Evolutionary conservation across 805 yeast species (phyloP).

Genomic region (Ogataea pignaliae): DNA sequence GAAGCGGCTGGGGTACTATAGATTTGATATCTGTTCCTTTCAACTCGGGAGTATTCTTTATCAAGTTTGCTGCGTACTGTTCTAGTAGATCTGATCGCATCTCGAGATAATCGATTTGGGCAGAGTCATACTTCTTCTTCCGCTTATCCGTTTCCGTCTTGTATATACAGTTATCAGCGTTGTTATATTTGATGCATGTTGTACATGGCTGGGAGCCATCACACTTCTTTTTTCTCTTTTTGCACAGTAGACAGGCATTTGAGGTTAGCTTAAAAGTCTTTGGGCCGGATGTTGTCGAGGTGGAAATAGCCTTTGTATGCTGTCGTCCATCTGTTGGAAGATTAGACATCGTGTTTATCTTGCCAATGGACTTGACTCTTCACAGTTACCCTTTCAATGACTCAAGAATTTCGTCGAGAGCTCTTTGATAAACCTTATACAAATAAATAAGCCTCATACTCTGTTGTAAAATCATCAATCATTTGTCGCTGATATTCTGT

Average conservation of each 20-base stretch:
- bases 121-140: slow-evolving; percentile 29
- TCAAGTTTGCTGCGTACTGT: slow-evolving; percentile 19
- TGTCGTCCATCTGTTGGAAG: no score
- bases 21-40: slow-evolving; percentile 7
- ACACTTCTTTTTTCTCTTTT: slow-evolving; percentile 22
- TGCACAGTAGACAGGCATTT: slow-evolving; percentile 6
- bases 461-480: no score
- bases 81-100: slow-evolving; percentile 26
- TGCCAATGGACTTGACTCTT: no score
- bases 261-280: not conserved
- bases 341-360: no score
- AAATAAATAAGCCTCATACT: no score
- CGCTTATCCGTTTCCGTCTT: slow-evolving; percentile 22
- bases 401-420: no score
- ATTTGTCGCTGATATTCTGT: no score
- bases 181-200: slow-evolving; percentile 12
- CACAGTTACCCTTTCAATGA: no score
- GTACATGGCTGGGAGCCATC: slow-evolving; percentile 23
- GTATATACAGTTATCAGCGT: slow-evolving; percentile 24
- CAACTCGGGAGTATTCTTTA: slow-evolving; percentile 18
- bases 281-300: no score
- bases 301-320: no score
- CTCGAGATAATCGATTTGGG: slow-evolving; percentile 29
- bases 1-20: slow-evolving; percentile 11
- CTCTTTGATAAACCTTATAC: no score